A percentile compares a stretch with the other conserved stretches of the same genome.
Evolutionary conservation across 2,329 filamentous ascomycete species (phyloP).

Genomic region (Botrytis pseudocinerea): DNA sequence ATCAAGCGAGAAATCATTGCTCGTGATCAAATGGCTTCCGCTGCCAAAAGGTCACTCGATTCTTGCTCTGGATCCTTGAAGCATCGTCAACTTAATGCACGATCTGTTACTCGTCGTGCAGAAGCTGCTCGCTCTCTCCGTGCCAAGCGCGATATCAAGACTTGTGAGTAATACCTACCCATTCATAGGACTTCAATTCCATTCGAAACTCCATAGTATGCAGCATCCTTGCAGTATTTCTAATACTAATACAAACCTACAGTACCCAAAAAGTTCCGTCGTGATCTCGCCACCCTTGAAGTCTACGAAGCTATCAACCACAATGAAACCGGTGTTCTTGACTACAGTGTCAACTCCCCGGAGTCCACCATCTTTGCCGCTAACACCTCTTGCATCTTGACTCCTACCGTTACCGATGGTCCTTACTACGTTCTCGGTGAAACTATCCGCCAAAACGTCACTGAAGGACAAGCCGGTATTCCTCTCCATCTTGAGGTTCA

Average conservation of each 20-base stretch:
- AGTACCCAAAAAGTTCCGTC: constrained; percentile 23
- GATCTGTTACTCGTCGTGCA: constrained; percentile 41
- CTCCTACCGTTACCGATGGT: constrained; percentile 53
- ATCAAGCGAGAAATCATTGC: constrained; percentile 22
- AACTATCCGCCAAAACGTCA: constrained; percentile 50
- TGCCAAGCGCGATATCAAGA: constrained; percentile 13
- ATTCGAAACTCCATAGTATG: background rate
- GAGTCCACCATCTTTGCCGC: constrained; percentile 42
- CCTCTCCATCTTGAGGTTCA: constrained; percentile 53
- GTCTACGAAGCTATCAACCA: constrained; percentile 24
- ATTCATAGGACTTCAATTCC: background rate
- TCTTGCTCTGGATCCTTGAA: constrained; percentile 42
- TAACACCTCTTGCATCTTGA: constrained; percentile 50
- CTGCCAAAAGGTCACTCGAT: constrained; percentile 32
- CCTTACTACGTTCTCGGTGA: constrained; percentile 48
- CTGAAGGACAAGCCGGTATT: constrained; percentile 50
- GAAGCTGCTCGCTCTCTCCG: constrained; percentile 36
- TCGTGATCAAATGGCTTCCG: constrained; percentile 20
- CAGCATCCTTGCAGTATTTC: no score
- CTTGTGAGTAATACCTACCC: background rate
- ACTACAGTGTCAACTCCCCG: constrained; percentile 23
- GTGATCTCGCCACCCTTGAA: constrained; percentile 22
- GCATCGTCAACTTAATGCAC: constrained; percentile 40
- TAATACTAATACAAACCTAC: background rate
- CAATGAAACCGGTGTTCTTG: constrained; percentile 20